Conservation (phyloP, 106 monocot species). For the Alisma plantagoaquatica region DNA sequence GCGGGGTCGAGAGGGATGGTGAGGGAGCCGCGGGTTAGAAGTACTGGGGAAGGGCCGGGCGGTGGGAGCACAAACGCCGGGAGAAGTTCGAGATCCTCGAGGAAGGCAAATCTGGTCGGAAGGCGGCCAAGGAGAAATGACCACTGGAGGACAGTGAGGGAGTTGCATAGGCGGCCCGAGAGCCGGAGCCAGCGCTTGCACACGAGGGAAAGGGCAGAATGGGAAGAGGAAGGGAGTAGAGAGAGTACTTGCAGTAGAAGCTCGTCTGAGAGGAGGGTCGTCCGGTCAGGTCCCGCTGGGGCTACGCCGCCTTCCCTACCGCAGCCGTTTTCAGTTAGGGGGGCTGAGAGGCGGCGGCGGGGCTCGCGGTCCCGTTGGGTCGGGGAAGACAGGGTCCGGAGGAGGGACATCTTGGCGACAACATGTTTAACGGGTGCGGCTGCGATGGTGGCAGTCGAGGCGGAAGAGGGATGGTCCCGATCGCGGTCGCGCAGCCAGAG, state of each 20-base stretch:
- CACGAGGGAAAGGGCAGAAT: constrained; percentile 45
- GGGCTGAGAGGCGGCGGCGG: background rate
- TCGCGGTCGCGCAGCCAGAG: constrained; percentile 11
- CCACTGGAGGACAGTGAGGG: constrained; percentile 56
- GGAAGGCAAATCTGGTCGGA: constrained; percentile 48
- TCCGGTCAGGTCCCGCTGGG: constrained; percentile 25
- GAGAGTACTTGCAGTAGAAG: constrained; percentile 68
- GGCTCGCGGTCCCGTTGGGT: background rate
- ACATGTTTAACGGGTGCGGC: no score
- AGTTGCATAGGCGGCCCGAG: constrained; percentile 52
- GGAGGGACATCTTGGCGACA: constrained; percentile 14
- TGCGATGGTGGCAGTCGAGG: no score
- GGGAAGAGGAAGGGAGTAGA: constrained; percentile 16
- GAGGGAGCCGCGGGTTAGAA: constrained; percentile 42
- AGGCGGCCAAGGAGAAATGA: constrained; percentile 43
- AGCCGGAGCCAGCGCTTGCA: constrained; percentile 81
- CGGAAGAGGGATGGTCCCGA: background rate
- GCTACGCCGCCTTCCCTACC: no score
- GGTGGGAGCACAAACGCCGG: constrained; percentile 51
- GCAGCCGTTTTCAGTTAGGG: no score
- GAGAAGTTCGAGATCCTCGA: constrained; percentile 61
- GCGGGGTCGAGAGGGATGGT: constrained; percentile 37
- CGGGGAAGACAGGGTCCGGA: constrained; percentile 1
- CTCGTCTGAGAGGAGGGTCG: constrained; percentile 60
- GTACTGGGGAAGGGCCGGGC: constrained; percentile 11